Evolutionary conservation across 352 stramenopile genomes (phyloP), one percentile per base, ranked within the genome.

Genomic region (Phytophthora sansomeana): DNA sequence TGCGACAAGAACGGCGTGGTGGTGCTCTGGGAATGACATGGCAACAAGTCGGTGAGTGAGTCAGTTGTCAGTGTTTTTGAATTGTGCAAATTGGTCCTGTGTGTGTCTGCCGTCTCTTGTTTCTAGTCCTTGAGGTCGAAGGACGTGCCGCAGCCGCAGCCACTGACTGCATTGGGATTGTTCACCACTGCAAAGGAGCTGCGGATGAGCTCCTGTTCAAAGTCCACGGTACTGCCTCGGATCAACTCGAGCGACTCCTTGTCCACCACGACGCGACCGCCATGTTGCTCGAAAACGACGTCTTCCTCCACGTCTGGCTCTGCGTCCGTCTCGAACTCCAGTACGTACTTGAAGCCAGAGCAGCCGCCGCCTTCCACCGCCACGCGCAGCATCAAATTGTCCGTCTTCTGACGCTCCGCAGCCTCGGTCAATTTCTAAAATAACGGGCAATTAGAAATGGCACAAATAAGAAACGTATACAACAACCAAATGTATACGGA

Each of bases 171-270:
- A 71, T 98, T 96, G 33, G 98, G 98, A 85, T 99, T 99, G 70
- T 98, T 97, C 66, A 97, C 72, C 17, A 99, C 85, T 6, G 88
- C 92, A 78, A 99, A 99, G 26, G 92, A 85, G 63, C 85, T 97
- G 44, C 97, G 95, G 63, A 99, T 99, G 73, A 99, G 94, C 75
- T 99, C 96, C 65, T 98, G 86, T 47, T 98, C 94, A 68, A 93
- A 99, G 74, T 99, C 97, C 52, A 99, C 83, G 7, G 93, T 99
- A 55, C 92, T 96, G 61, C 87, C 87, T 66, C 78, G 75, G 44
- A 99, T 85, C 19, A 99, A 94, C 46, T 98, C 93, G 30, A 99
- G 83, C 39, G 95, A 99, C 48, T 87, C 85, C 54, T 91, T 91
- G 74, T 98, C 95, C 46, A 98, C 88, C 42, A 98, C 92, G 44